Percentiles rank a stretch among this genome's conserved stretches.
These are phyloP conservation scores for Papilionanthe hybrid DNA, from an alignment of 116 monocot species.

Conservation along the genomic window DNA sequence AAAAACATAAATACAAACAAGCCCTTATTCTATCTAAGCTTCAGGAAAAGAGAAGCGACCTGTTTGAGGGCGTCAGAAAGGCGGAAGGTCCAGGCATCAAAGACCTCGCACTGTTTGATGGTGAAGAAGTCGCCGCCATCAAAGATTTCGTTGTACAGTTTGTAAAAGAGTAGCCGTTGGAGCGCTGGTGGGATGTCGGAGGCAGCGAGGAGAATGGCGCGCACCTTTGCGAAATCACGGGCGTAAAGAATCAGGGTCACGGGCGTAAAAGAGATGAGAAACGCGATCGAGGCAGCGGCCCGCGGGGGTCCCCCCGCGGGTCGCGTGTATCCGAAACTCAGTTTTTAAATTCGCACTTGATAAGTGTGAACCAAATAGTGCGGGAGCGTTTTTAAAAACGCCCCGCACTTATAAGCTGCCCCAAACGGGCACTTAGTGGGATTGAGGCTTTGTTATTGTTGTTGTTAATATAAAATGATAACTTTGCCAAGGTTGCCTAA, in stretches of 20 bases:
- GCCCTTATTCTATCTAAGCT: not conserved
- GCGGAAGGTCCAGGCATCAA: constrained; percentile 96
- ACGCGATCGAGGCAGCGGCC: too few relatives aligned
- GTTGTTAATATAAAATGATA: too few relatives aligned
- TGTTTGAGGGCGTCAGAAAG: constrained; percentile 76
- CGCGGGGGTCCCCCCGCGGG: too few relatives aligned
- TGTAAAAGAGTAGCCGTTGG: constrained; percentile 62
- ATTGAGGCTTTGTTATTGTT: too few relatives aligned
- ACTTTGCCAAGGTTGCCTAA: too few relatives aligned
- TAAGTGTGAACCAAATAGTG: too few relatives aligned
- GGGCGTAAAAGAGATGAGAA: not conserved
- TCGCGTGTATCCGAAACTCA: too few relatives aligned
- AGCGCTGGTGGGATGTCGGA: constrained; percentile 65
- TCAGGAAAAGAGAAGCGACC: constrained; percentile 17
- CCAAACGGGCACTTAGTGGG: too few relatives aligned
- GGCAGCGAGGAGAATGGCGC: constrained; percentile 73
- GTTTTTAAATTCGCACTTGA: too few relatives aligned
- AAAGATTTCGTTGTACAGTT: constrained; percentile 78
- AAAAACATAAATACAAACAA: not conserved
- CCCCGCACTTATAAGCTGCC: too few relatives aligned
- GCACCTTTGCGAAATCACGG: constrained; percentile 65
- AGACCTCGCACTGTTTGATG: constrained; percentile 76
- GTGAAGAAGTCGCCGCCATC: constrained; percentile 83
- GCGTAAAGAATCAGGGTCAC: constrained; percentile 27
- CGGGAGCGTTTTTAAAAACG: too few relatives aligned